Conservation (phyloP, 148 eudicot genomes). For the Linanthus parryae region DNA sequence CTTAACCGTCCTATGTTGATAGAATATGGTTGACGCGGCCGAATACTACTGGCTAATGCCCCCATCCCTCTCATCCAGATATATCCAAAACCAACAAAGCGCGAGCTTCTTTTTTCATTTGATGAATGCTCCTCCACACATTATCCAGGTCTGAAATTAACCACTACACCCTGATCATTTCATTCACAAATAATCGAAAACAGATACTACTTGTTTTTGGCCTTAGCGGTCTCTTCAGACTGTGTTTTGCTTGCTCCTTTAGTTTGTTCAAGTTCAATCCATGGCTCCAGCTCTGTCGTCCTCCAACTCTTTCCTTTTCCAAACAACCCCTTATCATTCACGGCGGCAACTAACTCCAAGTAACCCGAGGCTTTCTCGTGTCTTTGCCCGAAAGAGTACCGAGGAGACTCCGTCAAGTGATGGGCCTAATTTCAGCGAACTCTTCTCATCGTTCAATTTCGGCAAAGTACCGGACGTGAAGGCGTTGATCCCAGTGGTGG, state of each 20-base stretch:
- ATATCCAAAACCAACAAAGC: conserved; percentile 17
- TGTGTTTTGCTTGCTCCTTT: too few relatives aligned
- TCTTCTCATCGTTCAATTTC: conserved; percentile 52
- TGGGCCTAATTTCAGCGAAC: conserved; percentile 17
- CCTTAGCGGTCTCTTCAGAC: too few relatives aligned
- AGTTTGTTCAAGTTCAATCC: background rate
- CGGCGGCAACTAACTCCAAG: conserved; percentile 22
- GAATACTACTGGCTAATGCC: conserved; percentile 27
- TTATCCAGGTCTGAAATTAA: too few relatives aligned
- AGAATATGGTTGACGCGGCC: conserved; percentile 38
- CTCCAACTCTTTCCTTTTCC: conserved; percentile 56
- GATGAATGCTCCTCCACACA: conserved; percentile 4
- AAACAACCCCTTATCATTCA: conserved; percentile 47
- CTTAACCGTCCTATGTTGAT: conserved; percentile 32
- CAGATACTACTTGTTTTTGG: too few relatives aligned
- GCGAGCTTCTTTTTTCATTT: background rate
- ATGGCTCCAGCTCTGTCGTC: conserved; percentile 71
- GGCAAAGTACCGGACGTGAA: conserved; percentile 50
- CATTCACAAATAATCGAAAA: background rate
- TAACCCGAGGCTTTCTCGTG: conserved; percentile 22
- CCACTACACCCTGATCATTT: background rate
- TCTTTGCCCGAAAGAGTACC: conserved; percentile 37
- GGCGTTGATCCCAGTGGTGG: conserved; percentile 56
- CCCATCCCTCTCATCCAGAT: conserved; percentile 20
- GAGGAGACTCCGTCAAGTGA: conserved; percentile 7